Base-by-base conservation (phyloP, 768 basidiomycete genomes). In the Lactarius trivialis region DNA sequence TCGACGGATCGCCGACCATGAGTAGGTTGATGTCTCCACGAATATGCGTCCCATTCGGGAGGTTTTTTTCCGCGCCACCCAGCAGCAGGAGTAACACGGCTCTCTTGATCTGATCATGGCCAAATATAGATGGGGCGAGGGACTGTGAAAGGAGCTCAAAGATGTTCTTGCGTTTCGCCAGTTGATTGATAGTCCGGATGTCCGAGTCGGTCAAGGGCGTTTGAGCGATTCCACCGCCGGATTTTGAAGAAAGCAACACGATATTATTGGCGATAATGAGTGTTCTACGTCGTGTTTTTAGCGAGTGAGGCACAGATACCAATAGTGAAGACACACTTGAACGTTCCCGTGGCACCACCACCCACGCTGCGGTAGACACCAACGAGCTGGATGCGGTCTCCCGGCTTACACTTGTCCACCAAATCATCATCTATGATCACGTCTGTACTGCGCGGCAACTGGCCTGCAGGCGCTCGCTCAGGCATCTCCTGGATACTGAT, bases 401-500 rank as follows among this genome's bases (percentile, higher is more conserved):
- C 97, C 7, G 97, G 96, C 74, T 99, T 99, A 73, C 93, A 97
- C 70, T 85, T 88, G 76, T 99, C 97, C 34, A 99, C 97, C 55
- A 98, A 78, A 73, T 99, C 97, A 66, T 97, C 95, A 68, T 97
- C 96, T 66, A 98, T 75, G 50, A 98, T 91, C 56, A 98, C 89
- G 73, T 99, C 97, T 37, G 93, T 94, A 69, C 94, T 95, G 53
- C 97, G 82, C 50, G 97, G 97, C 32, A 99, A 79, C 73, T 98
- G 96, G 32, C 97, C 97, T 49, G 97, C 91, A 28, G 97, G 97
- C 15, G 97, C 95, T 26, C 97, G 86, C 75, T 99, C 97, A 3
- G 97, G 97, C 96, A 99, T 98, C 72, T 99, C 97, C 76, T 99
- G 97, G 65, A 99, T 98, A 73, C 87, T 93, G 71, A 98, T 91